A percentile compares a stretch with the other conserved stretches of the same genome.
These are phyloP conservation scores for Mycena citricolor DNA, from an alignment of 1,284 basidiomycete species.

Conservation along the genomic window DNA sequence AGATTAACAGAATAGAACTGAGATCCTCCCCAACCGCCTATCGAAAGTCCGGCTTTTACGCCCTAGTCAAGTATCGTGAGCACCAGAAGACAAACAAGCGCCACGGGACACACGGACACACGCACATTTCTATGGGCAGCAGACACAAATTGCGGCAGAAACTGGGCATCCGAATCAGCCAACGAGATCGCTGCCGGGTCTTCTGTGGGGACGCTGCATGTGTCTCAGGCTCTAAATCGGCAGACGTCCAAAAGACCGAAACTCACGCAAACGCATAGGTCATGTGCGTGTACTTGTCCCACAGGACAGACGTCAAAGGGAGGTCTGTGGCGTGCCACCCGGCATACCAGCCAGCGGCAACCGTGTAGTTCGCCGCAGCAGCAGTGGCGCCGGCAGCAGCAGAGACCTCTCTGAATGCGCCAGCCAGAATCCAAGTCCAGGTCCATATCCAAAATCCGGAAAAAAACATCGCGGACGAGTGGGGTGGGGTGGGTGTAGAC, in stretches of 20 bases:
- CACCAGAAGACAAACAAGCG: no score
- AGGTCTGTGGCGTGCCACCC: slow-evolving; percentile 31
- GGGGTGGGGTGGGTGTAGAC: no score
- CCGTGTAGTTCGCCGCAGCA: slow-evolving; percentile 17
- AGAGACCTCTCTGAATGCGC: no score
- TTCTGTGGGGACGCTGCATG: slow-evolving; percentile 33
- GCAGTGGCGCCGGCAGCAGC: slow-evolving; percentile 8
- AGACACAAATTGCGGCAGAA: slow-evolving; percentile 40
- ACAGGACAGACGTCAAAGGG: slow-evolving; percentile 32
- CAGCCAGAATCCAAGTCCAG: no score
- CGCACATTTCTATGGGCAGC: slow-evolving; percentile 39
- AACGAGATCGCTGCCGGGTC: slow-evolving; percentile 31
- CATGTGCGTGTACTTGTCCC: slow-evolving; percentile 41
- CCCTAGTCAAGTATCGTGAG: no score
- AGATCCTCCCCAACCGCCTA: slow-evolving; percentile 74
- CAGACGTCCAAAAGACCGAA: neutral
- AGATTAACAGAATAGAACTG: slow-evolving; percentile 59
- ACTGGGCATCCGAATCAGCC: slow-evolving; percentile 28
- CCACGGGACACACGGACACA: no score
- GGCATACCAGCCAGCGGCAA: slow-evolving; percentile 32
- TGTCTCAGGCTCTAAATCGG: neutral
- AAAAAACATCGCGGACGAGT: no score
- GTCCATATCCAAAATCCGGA: no score
- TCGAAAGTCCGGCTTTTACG: slow-evolving; percentile 62
- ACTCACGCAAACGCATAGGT: slow-evolving; percentile 48